phyloP scores from a whole-genome alignment of 1,284 basidiomycete species.

The Naganishia cerealis region DNA sequence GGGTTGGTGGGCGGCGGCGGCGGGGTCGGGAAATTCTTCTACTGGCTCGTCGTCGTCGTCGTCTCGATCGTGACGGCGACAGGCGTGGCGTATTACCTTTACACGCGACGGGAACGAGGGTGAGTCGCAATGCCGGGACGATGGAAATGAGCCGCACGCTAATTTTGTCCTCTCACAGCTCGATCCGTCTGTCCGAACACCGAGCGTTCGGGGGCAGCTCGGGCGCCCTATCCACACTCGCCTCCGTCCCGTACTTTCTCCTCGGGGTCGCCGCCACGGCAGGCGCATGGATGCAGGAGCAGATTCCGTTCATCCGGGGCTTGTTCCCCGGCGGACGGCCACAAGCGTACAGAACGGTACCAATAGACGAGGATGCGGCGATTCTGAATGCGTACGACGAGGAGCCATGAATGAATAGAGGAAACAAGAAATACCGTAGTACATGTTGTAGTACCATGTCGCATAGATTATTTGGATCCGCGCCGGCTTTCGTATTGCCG shows the following conservation, averaged over 20 bases:
- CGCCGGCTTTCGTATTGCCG: background rate
- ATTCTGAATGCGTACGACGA: slow-evolving; percentile 34
- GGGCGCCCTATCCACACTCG: slow-evolving; percentile 66
- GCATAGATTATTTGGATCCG: background rate
- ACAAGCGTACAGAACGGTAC: slow-evolving; percentile 70
- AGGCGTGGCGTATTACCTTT: slow-evolving; percentile 75
- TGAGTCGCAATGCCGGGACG: slow-evolving; percentile 53
- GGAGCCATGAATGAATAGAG: slow-evolving; percentile 15
- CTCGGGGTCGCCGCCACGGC: slow-evolving; percentile 72
- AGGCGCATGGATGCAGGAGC: slow-evolving; percentile 59
- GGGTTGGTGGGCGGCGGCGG: slow-evolving; percentile 59
- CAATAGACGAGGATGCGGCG: slow-evolving; percentile 61
- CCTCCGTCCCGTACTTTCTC: slow-evolving; percentile 82
- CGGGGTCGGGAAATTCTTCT: slow-evolving; percentile 65
- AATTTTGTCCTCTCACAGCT: slow-evolving; percentile 54
- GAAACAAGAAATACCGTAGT: background rate
- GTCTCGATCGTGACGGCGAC: slow-evolving; percentile 72
- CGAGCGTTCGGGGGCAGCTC: slow-evolving; percentile 59
- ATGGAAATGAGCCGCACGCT: slow-evolving; percentile 30
- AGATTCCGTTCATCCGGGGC: slow-evolving; percentile 50
- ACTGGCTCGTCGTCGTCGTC: slow-evolving; percentile 70
- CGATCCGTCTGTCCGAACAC: slow-evolving; percentile 70
- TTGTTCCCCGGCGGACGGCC: slow-evolving; percentile 56
- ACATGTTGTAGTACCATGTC: background rate
- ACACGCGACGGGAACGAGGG: slow-evolving; percentile 69